Evolutionary conservation across 345 rosid genomes (phyloP).

Genomic region (Leavenworthia alabamica): DNA sequence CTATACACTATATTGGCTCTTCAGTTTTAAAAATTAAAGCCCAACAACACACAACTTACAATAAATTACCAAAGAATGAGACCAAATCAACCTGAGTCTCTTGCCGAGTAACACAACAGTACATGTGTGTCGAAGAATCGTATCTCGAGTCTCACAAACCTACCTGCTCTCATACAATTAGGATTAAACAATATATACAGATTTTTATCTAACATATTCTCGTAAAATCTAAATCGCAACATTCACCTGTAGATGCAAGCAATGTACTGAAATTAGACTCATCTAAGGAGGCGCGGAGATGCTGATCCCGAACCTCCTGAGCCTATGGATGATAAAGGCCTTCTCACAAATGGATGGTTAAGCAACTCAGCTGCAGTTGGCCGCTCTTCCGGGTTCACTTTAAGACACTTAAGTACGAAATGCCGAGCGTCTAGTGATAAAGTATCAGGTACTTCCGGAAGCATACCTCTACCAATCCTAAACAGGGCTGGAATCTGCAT

Average conservation of each 20-base stretch:
- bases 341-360: slow-evolving; percentile 67
- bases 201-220: not conserved
- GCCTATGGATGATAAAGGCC: slow-evolving; percentile 33
- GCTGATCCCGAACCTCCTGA: slow-evolving; percentile 8
- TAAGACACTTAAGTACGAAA: slow-evolving; percentile 62
- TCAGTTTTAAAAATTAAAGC: no score
- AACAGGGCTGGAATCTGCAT: slow-evolving; percentile 68
- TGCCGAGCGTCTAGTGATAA: slow-evolving; percentile 58
- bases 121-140: slow-evolving; percentile 3
- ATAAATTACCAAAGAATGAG: no score
- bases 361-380: slow-evolving; percentile 69
- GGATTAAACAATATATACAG: not conserved
- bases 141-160: slow-evolving; percentile 4
- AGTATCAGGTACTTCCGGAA: slow-evolving; percentile 53
- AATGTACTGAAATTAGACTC: slow-evolving; percentile 10
- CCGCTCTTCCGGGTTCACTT: slow-evolving; percentile 54
- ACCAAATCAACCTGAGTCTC: no score
- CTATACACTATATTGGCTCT: no score
- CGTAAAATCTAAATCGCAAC: not conserved
- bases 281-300: slow-evolving; percentile 3
- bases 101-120: no score
- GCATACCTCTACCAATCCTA: slow-evolving; percentile 68
- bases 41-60: no score
- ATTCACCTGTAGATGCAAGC: slow-evolving; percentile 5
- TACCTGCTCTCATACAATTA: slow-evolving; percentile 8